Evolutionary conservation across 148 eudicot genomes (phyloP).

Genomic region (Cornus controversa): DNA sequence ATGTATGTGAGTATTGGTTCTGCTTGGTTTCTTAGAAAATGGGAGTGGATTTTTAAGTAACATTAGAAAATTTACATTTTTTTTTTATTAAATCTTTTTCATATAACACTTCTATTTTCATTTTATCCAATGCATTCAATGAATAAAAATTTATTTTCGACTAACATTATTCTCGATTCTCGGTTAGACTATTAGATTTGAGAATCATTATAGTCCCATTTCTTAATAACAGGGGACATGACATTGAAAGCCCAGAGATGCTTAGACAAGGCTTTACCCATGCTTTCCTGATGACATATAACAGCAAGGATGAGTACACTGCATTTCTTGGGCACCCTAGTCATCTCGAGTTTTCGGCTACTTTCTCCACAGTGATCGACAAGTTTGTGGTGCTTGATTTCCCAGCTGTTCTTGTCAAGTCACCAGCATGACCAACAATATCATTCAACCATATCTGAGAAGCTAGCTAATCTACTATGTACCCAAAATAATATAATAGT

Average conservation of each 20-base stretch:
- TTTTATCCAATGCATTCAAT: too few relatives aligned
- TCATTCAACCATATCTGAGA: background rate
- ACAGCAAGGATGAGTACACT: conserved; percentile 58
- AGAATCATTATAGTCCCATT: too few relatives aligned
- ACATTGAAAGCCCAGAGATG: conserved; percentile 77
- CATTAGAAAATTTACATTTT: too few relatives aligned
- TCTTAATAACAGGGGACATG: conserved; percentile 62
- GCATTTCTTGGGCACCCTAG: conserved; percentile 58
- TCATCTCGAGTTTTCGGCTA: conserved; percentile 66
- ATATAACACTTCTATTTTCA: too few relatives aligned
- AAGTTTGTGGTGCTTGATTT: conserved; percentile 85
- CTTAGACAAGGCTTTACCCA: conserved; percentile 89
- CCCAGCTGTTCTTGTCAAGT: conserved; percentile 53
- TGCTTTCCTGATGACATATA: conserved; percentile 74
- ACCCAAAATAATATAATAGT: background rate
- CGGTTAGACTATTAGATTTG: too few relatives aligned
- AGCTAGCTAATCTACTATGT: too few relatives aligned
- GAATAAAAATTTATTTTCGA: too few relatives aligned
- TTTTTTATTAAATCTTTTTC: too few relatives aligned
- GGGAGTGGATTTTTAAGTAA: too few relatives aligned
- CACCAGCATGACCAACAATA: conserved; percentile 15
- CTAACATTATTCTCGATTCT: too few relatives aligned
- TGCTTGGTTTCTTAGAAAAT: too few relatives aligned
- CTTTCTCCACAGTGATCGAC: conserved; percentile 59
- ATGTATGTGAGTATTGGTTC: too few relatives aligned